These are phyloP conservation scores for Clavispora fructus DNA, from an alignment of 805 yeast genomes.

Conservation along the genomic window DNA sequence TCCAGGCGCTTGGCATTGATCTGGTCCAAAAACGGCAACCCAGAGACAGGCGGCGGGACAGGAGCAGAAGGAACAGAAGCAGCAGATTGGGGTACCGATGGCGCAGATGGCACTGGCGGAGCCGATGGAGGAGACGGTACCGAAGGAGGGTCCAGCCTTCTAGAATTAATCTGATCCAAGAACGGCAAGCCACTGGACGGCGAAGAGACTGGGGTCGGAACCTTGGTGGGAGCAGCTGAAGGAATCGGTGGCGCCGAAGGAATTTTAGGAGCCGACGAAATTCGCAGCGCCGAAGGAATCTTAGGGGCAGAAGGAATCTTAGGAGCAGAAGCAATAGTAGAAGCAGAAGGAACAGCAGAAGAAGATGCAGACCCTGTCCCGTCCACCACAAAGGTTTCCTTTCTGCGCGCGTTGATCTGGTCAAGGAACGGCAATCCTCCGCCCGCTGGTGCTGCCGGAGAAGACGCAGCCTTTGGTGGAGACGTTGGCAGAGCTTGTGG, in stretches of 20 bases:
- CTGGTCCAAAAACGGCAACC: conserved; percentile 6
- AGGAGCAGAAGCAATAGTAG: too few species aligned
- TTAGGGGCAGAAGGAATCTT: neutral
- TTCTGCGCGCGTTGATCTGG: conserved; percentile 46
- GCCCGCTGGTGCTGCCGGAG: conserved; percentile 14
- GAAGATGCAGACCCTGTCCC: conserved; percentile 13
- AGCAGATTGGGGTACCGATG: conserved; percentile 15
- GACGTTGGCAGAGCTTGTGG: neutral
- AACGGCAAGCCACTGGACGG: conserved; percentile 34
- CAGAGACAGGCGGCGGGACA: conserved; percentile 13
- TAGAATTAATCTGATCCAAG: conserved; percentile 42
- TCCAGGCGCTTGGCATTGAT: conserved; percentile 3
- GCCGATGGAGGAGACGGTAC: conserved; percentile 7
- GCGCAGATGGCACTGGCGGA: conserved; percentile 19
- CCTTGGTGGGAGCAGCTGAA: neutral
- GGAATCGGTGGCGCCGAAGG: neutral
- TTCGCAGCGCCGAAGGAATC: neutral
- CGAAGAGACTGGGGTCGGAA: conserved; percentile 2
- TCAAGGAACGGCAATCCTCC: conserved; percentile 44
- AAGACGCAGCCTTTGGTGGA: conserved; percentile 15
- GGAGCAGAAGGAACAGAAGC: conserved; percentile 1
- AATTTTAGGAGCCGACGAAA: neutral
- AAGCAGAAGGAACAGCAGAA: too few species aligned
- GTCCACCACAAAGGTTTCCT: conserved; percentile 42
- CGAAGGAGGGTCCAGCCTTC: conserved; percentile 18